Conservation (phyloP, 768 basidiomycete species). For the Lentinus brumalis region DNA sequence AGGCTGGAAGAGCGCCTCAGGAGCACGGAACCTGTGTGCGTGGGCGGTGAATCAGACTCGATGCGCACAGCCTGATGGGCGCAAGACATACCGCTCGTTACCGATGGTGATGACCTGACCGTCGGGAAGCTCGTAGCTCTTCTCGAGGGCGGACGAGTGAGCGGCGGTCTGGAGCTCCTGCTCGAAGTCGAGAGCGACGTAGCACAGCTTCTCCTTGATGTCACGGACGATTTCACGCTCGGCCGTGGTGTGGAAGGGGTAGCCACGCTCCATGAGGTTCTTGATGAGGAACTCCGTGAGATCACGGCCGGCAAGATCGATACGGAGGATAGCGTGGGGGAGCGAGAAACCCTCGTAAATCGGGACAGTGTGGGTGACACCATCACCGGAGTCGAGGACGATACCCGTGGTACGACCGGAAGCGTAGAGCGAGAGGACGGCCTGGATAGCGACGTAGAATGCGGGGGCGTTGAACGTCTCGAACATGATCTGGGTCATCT, state of each 20-base stretch:
- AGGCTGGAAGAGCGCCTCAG: slow-evolving; percentile 94
- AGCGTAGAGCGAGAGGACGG: slow-evolving; percentile 79
- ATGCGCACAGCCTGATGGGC: background rate
- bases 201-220: slow-evolving; percentile 84
- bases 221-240: slow-evolving; percentile 65
- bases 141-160: slow-evolving; percentile 65
- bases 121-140: slow-evolving; percentile 72
- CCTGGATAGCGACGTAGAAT: slow-evolving; percentile 91
- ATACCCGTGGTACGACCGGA: slow-evolving; percentile 75
- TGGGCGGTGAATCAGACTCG: slow-evolving; percentile 35
- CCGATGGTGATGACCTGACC: slow-evolving; percentile 77
- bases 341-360: slow-evolving; percentile 75
- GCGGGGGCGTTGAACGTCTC: slow-evolving; percentile 94
- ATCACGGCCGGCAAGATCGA: slow-evolving; percentile 68
- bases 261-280: slow-evolving; percentile 60
- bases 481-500: slow-evolving; percentile 97
- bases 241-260: slow-evolving; percentile 63
- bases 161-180: slow-evolving; percentile 73
- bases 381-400: slow-evolving; percentile 75
- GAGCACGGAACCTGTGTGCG: slow-evolving; percentile 68
- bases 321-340: slow-evolving; percentile 68
- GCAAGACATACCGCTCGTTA: slow-evolving; percentile 66
- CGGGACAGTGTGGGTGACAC: slow-evolving; percentile 72
- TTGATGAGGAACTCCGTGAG: slow-evolving; percentile 60
- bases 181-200: slow-evolving; percentile 73